These are phyloP conservation scores for Cryptococcus maquisensis DNA, from an alignment of 1,284 basidiomycete species.

Conservation along the genomic window DNA sequence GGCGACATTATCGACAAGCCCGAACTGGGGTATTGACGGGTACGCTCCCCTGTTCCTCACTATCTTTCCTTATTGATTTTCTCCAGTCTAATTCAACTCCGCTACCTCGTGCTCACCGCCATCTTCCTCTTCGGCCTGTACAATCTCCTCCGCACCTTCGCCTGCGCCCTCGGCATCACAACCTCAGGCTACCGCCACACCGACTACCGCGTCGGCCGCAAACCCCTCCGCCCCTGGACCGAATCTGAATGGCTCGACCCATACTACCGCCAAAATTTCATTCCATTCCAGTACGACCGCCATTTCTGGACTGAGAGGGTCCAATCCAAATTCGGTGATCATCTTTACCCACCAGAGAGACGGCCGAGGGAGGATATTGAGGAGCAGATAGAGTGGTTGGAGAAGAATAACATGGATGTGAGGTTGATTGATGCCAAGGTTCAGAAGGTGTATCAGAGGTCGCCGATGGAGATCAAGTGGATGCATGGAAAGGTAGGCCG, in stretches of 20 bases:
- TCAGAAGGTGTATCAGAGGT: slow-evolving; percentile 15
- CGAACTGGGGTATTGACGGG: slow-evolving; percentile 23
- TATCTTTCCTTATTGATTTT: not conserved
- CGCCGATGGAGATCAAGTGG: not conserved
- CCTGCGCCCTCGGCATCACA: slow-evolving; percentile 5
- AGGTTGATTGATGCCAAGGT: slow-evolving; percentile 9
- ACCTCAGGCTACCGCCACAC: slow-evolving; percentile 6
- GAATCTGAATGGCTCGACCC: slow-evolving; percentile 12
- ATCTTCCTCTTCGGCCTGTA: slow-evolving; percentile 28
- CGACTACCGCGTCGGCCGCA: slow-evolving; percentile 19
- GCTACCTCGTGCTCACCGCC: slow-evolving; percentile 21
- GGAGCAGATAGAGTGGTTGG: not conserved
- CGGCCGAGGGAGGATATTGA: slow-evolving; percentile 10
- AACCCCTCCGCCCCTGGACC: slow-evolving; percentile 18
- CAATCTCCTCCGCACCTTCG: slow-evolving; percentile 23
- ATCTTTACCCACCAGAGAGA: slow-evolving; percentile 10
- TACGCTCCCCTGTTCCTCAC: slow-evolving; percentile 3
- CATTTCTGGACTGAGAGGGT: slow-evolving; percentile 15
- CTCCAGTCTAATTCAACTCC: slow-evolving; percentile 12
- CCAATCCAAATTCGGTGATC: slow-evolving; percentile 21
- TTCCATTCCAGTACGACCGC: slow-evolving; percentile 2
- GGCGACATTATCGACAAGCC: slow-evolving; percentile 23
- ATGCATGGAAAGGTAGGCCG: slow-evolving; percentile 4
- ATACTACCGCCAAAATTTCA: slow-evolving; percentile 12
- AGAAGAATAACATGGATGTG: not conserved